Percentiles rank a stretch among this genome's conserved stretches.
Conservation (phyloP, 2,329 filamentous ascomycete genomes). For the Sporothrix luriei region DNA sequence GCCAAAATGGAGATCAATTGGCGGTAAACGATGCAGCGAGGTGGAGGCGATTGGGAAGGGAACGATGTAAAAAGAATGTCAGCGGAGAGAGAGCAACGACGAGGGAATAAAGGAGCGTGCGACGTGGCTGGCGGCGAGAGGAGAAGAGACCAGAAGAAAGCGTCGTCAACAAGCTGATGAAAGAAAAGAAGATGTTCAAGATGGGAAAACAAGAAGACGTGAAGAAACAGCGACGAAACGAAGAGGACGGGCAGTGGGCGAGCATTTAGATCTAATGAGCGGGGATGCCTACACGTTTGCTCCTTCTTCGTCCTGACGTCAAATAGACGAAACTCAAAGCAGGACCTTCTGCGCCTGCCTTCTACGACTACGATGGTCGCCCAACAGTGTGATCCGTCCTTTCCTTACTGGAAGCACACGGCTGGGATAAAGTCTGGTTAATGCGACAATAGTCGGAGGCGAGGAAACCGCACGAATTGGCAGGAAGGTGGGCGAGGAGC, state of each 20-base stretch:
- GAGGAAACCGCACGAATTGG: not conserved
- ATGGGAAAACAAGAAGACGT: not conserved
- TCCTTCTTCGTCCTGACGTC: slow-evolving; percentile 13
- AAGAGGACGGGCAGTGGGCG: not conserved
- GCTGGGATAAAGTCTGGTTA: slow-evolving; percentile 2
- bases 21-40: slow-evolving; percentile 27
- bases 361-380: slow-evolving; percentile 3
- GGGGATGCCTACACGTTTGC: not conserved
- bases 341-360: not conserved
- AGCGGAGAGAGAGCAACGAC: slow-evolving; percentile 9
- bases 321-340: not conserved
- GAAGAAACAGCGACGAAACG: slow-evolving; percentile 3
- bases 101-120: slow-evolving; percentile 27
- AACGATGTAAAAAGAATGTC: slow-evolving; percentile 10
- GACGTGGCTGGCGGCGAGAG: slow-evolving; percentile 20
- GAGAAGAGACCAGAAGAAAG: not conserved
- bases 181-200: not conserved
- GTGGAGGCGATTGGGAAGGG: slow-evolving; percentile 14
- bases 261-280: not conserved
- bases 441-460: slow-evolving; percentile 13
- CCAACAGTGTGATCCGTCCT: not conserved
- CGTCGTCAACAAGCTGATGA: not conserved
- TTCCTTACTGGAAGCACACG: slow-evolving; percentile 13
- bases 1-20: slow-evolving; percentile 19
- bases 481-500: not conserved